Percentiles rank a stretch among this genome's conserved stretches.
phyloP scores from a whole-genome alignment of 805 yeast genomes.

The Wickerhamiella hasegawae region DNA sequence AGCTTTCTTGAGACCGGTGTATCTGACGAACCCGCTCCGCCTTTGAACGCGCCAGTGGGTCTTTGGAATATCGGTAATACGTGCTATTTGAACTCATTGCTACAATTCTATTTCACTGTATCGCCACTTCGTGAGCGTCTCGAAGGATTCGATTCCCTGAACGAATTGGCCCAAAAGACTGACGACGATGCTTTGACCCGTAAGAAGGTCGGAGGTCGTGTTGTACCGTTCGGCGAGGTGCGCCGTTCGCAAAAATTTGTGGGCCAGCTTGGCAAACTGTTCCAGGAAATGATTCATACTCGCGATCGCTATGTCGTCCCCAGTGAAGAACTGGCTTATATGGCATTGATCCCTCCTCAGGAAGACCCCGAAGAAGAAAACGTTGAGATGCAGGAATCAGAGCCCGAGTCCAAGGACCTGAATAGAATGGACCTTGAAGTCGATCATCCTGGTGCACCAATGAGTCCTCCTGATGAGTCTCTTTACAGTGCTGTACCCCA shows the following conservation, averaged over 20 bases:
- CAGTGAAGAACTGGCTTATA: conserved; percentile 64
- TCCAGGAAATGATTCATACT: conserved; percentile 51
- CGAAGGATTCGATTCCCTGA: conserved; percentile 31
- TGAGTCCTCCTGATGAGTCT: not conserved
- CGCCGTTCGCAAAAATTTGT: conserved; percentile 71
- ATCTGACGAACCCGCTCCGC: conserved; percentile 25
- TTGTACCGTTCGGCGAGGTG: conserved; percentile 62
- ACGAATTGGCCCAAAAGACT: conserved; percentile 16
- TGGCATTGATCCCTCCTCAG: conserved; percentile 42
- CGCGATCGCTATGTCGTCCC: conserved; percentile 58
- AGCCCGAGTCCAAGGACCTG: conserved; percentile 2
- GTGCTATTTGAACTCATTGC: conserved; percentile 77
- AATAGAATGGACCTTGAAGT: not conserved
- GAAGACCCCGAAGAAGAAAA: conserved; percentile 16
- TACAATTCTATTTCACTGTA: conserved; percentile 80
- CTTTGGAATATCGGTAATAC: conserved; percentile 91
- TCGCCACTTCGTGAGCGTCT: conserved; percentile 62
- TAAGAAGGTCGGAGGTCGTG: conserved; percentile 78
- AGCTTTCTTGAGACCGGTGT: conserved; percentile 44
- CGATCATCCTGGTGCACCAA: not conserved
- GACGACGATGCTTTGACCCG: conserved; percentile 22
- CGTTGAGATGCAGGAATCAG: not conserved
- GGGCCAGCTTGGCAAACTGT: conserved; percentile 53
- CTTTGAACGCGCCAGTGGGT: conserved; percentile 64
- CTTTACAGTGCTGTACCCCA: not conserved